These are phyloP conservation scores for Cadophora sp. DNA, from an alignment of 2,329 filamentous ascomycete genomes.

Conservation along the genomic window DNA sequence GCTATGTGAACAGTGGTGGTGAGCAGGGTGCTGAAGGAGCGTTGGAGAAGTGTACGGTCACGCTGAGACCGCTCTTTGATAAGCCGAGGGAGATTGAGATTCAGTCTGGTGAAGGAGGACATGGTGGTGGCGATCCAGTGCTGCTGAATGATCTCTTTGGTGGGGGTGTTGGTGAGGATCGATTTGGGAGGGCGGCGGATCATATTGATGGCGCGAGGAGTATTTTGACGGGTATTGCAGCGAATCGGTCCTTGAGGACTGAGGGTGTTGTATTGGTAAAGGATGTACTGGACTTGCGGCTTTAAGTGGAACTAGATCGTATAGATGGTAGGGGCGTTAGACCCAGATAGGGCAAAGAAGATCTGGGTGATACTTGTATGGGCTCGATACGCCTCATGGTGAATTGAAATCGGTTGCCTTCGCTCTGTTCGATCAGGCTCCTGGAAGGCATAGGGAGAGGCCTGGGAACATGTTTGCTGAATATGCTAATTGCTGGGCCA, in stretches of 20 bases:
- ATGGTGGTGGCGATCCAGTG: slow-evolving; percentile 65
- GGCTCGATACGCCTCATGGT: neutral
- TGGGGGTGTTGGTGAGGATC: slow-evolving; percentile 53
- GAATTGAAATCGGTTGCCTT: neutral
- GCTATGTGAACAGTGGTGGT: slow-evolving; percentile 66
- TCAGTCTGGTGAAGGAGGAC: slow-evolving; percentile 57
- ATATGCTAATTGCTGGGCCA: too few relatives aligned
- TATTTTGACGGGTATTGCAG: slow-evolving; percentile 65
- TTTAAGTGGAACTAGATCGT: slow-evolving; percentile 7
- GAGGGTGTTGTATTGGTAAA: slow-evolving; percentile 63
- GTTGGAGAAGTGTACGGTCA: slow-evolving; percentile 55
- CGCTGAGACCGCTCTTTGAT: slow-evolving; percentile 60
- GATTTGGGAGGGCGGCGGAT: slow-evolving; percentile 60
- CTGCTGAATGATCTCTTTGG: slow-evolving; percentile 65
- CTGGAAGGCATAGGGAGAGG: neutral
- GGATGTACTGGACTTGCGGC: slow-evolving; percentile 39
- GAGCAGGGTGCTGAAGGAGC: slow-evolving; percentile 62
- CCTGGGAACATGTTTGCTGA: too few relatives aligned
- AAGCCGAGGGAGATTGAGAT: slow-evolving; percentile 63
- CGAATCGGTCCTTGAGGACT: slow-evolving; percentile 62
- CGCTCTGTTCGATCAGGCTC: neutral
- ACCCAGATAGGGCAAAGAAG: neutral
- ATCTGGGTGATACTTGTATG: neutral
- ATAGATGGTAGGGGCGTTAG: slow-evolving; percentile 14
- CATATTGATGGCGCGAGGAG: slow-evolving; percentile 65